Base-by-base conservation (phyloP, 2,329 filamentous ascomycete genomes). In the Xylaria sp. region DNA sequence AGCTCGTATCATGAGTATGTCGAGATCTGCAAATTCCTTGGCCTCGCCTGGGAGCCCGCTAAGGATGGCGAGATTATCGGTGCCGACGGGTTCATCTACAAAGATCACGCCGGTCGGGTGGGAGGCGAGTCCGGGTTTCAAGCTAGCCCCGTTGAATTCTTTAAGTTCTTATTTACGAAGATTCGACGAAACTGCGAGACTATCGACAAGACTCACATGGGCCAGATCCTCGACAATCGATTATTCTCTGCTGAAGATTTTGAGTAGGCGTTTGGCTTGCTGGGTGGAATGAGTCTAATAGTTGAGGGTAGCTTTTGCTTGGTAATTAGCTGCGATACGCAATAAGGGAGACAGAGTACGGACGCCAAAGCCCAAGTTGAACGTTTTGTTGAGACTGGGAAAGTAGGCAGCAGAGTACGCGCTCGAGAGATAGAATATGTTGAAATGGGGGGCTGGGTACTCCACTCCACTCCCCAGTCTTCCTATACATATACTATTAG, bases 1-100 rank as follows among this genome's bases (percentile, higher is more conserved):
- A 72, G 70, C 0, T 80, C 78, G 0, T 84, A 79, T 43, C 60
- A 75, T 0, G 82, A 90, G 54, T 92, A 91, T 63, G 64, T 71
- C 0, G 70, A 76, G 1, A 69, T 82, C 0, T 88, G 86, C 61
- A 70, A 76, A 1, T 81, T 80, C 40, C 74, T 90, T 0, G 83
- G 86, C 0, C 68, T 90, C 0, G 72, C 77, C 0, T 77, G 72
- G 23, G 43, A 55, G 0, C 38, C 57, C 8, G 40, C 62, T 7
- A 46, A 58, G 4, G 63, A 67, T 0, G 68, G 65, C 2, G 67
- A 67, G 15, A 41, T 53, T 3, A 62, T 75, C 1, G 63, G 62
- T 0, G 65, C 72, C 0, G 76, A 77, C 5, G 72, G 79, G 0
- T 81, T 80, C 52, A 75, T 70, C 33, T 23, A 51, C 19, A 5